Evolutionary conservation across 768 basidiomycete species (phyloP).

Genomic region (Antrodiella citrinella): DNA sequence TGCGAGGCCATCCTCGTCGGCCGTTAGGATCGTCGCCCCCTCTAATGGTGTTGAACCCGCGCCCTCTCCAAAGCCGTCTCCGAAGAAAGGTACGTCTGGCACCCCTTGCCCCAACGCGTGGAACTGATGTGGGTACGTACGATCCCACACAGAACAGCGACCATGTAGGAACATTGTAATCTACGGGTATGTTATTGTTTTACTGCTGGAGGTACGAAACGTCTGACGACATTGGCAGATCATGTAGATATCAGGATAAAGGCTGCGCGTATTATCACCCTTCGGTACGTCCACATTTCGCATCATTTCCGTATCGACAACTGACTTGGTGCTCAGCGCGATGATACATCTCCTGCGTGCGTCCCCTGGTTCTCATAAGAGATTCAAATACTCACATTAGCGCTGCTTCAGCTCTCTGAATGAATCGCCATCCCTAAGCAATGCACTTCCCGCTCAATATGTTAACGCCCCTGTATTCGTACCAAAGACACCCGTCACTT

Average conservation of each 20-base stretch:
- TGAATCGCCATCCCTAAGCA: conserved; percentile 30
- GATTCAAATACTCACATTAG: conserved; percentile 1
- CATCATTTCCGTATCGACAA: neutral
- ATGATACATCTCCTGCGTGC: conserved; percentile 10
- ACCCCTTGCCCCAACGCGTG: conserved; percentile 1
- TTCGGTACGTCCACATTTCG: conserved; percentile 32
- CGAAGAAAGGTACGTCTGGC: conserved; percentile 34
- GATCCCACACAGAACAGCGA: conserved; percentile 40
- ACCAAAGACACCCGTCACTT: conserved; percentile 42
- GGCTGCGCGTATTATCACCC: conserved; percentile 83
- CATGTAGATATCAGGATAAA: conserved; percentile 80
- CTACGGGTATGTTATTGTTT: conserved; percentile 56
- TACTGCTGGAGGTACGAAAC: neutral
- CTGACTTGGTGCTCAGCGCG: conserved; percentile 19
- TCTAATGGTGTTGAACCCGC: conserved; percentile 30
- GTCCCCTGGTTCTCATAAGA: neutral
- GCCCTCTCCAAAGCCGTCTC: conserved; percentile 32
- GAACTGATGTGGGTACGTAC: conserved; percentile 10
- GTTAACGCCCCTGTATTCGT: conserved; percentile 83
- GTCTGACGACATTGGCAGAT: conserved; percentile 32
- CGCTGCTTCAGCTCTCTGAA: conserved; percentile 31
- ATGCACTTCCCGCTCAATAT: conserved; percentile 49
- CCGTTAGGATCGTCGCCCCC: conserved; percentile 69
- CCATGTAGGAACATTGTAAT: conserved; percentile 90
- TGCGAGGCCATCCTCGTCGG: conserved; percentile 50